Conservation (phyloP, 2,329 filamentous ascomycete genomes). For the Ambrosiella cleistominuta region DNA sequence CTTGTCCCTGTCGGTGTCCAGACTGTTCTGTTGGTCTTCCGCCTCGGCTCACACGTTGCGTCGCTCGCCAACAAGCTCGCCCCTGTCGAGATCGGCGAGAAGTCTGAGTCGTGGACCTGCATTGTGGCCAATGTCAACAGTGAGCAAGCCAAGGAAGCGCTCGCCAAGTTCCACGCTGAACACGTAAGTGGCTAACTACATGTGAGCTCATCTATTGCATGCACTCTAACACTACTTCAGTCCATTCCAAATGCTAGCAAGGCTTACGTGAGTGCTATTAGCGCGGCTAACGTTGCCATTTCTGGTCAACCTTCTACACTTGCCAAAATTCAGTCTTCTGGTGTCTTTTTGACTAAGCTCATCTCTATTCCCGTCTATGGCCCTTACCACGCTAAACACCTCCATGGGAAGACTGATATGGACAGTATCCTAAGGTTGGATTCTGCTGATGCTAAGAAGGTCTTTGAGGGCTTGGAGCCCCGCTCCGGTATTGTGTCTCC, state of each 20-base stretch:
- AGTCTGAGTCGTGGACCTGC: constrained; percentile 47
- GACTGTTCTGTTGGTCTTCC: constrained; percentile 48
- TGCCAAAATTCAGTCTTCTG: constrained; percentile 24
- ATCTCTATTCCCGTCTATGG: constrained; percentile 36
- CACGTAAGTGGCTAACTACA: constrained; percentile 24
- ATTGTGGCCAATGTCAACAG: constrained; percentile 41
- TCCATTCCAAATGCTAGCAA: constrained; percentile 26
- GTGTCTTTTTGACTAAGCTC: constrained; percentile 24
- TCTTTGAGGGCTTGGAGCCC: constrained; percentile 26
- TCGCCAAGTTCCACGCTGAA: constrained; percentile 39
- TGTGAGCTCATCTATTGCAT: not conserved
- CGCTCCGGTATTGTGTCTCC: constrained; percentile 34
- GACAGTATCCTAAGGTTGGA: constrained; percentile 28
- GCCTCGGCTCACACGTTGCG: constrained; percentile 39
- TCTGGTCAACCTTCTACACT: constrained; percentile 36
- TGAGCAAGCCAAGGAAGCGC: constrained; percentile 29
- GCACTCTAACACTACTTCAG: constrained; percentile 8
- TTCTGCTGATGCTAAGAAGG: constrained; percentile 22
- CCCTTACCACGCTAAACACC: constrained; percentile 38
- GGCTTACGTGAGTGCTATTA: constrained; percentile 37
- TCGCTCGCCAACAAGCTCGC: constrained; percentile 30
- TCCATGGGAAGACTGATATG: constrained; percentile 29
- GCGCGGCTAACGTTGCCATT: constrained; percentile 30
- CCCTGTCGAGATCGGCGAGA: constrained; percentile 19
- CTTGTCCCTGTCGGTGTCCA: constrained; percentile 46